These are phyloP conservation scores for Sporodiniella umbellata DNA, from an alignment of 371 early-diverging fungal genomes.

Conservation along the genomic window DNA sequence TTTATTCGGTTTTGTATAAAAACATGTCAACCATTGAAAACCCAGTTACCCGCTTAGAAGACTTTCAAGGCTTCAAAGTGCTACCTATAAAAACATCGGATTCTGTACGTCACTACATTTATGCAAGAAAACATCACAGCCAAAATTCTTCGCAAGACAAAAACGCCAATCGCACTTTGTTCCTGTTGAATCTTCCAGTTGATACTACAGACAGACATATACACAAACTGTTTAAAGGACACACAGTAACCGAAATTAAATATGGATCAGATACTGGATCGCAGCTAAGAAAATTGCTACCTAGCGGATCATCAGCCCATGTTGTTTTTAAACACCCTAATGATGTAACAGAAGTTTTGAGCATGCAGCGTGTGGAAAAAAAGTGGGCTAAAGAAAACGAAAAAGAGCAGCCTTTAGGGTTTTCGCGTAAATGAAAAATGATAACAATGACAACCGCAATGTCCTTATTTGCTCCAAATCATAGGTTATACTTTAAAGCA, in stretches of 20 bases:
- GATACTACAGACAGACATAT: slow-evolving; percentile 77
- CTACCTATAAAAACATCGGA: slow-evolving; percentile 50
- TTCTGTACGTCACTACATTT: slow-evolving; percentile 59
- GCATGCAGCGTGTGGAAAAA: slow-evolving; percentile 58
- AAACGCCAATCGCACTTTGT: slow-evolving; percentile 73
- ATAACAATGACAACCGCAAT: neutral
- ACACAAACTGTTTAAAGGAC: slow-evolving; percentile 61
- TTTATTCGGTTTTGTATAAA: slow-evolving; percentile 7
- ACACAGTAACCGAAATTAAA: slow-evolving; percentile 62
- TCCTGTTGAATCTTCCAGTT: slow-evolving; percentile 77
- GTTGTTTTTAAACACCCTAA: slow-evolving; percentile 71
- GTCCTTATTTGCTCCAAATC: no score
- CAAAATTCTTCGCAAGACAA: slow-evolving; percentile 38
- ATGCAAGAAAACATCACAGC: slow-evolving; percentile 70
- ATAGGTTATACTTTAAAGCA: slow-evolving; percentile 47
- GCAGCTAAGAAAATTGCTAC: slow-evolving; percentile 34
- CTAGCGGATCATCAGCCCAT: slow-evolving; percentile 69
- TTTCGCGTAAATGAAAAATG: slow-evolving; percentile 28
- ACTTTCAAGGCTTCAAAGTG: slow-evolving; percentile 54
- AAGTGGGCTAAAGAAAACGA: slow-evolving; percentile 61
- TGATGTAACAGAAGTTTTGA: slow-evolving; percentile 59
- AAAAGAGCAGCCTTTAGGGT: slow-evolving; percentile 47
- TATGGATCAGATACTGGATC: slow-evolving; percentile 12
- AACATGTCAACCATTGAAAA: neutral
- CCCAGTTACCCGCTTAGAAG: slow-evolving; percentile 29